Base-by-base conservation (phyloP, 2,329 filamentous ascomycete genomes). In the Aspergillus sergii region DNA sequence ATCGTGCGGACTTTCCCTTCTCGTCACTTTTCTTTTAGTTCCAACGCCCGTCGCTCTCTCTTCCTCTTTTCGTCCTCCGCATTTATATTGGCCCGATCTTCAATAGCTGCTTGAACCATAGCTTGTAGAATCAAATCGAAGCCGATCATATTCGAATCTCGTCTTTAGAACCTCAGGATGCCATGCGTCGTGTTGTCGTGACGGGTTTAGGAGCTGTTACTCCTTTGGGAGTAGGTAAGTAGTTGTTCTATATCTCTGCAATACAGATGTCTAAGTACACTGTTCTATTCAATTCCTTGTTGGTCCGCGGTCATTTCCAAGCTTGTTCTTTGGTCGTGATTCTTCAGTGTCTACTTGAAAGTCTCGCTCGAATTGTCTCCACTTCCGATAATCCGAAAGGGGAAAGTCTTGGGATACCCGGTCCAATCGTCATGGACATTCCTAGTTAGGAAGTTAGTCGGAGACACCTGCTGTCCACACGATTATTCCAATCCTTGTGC, bases 131-230 rank as follows among this genome's bases (percentile, higher is more conserved):
- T n/a, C 48, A 3, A 32, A 51, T 21, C 48, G 48, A 51, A 51
- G 21, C 23, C 45, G 21, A 48, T 19, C 21, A 26, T 19, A 48
- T 48, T 48, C 45, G 11, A 48, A 43, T 58, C 14, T 43, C n/a
- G 32, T 28, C 19, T n/a, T 28, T 26, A 16, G 51, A 32, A 54
- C 21, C 63, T 60, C 66, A 68, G 63, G 51, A 70, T 70, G 66
- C 67, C 63, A 80, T 82, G 80, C 80, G 80, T 71, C 88, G 91
- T 71, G 92, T 95, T 71, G 92, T 94, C 72, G 89, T 95, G 75
- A 95, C 92, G 59, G 92, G 92, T 73, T 83, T 95, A 57, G 92
- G 92, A 66, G 91, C 91, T 75, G 86, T 95, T 71, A 93, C 91
- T 69, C 94, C 94, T 63, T 83, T 97, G 30, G 94, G 92, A 65